Base-by-base conservation (phyloP, 176 grass and related monocot species). In the Triticum dicoccoides region DNA sequence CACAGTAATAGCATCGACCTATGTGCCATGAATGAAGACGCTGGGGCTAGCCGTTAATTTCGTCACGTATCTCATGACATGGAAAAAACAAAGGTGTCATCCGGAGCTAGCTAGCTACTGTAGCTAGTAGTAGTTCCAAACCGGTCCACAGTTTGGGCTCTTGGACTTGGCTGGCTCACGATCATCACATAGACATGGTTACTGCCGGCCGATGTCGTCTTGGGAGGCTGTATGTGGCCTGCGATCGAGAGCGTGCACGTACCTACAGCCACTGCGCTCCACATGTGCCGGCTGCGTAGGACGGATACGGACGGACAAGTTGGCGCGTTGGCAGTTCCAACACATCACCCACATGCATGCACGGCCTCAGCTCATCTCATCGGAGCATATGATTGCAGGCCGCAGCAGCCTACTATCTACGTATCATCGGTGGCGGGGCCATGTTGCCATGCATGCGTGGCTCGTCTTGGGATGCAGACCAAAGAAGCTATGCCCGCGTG, bases 81-180 rank as follows among this genome's bases (percentile, higher is more conserved):
- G 4, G 17, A 10, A 8, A 54, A 18, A n/a, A 27, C n/a, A 74
- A 65, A 82, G 29, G 34, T 33, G 1, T 21, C 54, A 59, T 21
- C 54, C 56, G 59, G 15, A 15, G 47, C 13, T 51, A 51, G 12
- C 45, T 47, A 47, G 45, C 44, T 47, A 4, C 29, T 30, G 29
- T 30, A 30, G 29, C 29, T 30, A 30, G 29, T 30, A 30, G 29
- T 30, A 30, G 29, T 30, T 80, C 58, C 23, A 9, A 13, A 69
- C 38, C 85, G 2, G 67, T 44, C 77, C 69, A 81, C 85, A 54
- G 82, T 61, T 88, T 73, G 65, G 77, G 61, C n/a, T 67, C 65
- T 73, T 79, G 44, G 1, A 1, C 61, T 52, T 37, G 23, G 39
- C 18, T 79, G 18, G 44, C 24, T 87, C 89, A 30, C 27, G 6